Percentiles rank a stretch among this genome's conserved stretches.
These are phyloP conservation scores for Xylariaceae sp. DNA, from an alignment of 2,329 filamentous ascomycete genomes.

Conservation along the genomic window DNA sequence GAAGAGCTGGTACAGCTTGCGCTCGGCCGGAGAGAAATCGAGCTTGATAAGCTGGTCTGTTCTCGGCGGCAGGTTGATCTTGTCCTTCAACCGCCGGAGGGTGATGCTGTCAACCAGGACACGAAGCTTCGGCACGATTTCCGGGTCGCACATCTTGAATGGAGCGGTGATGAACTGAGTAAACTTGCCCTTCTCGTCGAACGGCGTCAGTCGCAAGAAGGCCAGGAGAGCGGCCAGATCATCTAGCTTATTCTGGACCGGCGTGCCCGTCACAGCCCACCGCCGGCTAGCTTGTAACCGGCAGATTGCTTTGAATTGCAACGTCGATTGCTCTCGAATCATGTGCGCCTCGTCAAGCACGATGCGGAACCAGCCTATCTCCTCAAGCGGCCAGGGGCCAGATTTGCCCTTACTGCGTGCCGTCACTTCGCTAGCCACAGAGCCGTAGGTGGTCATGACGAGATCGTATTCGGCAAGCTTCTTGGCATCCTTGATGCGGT, in stretches of 20 bases:
- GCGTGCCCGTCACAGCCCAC: slow-evolving; percentile 97
- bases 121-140: slow-evolving; percentile 78
- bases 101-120: slow-evolving; percentile 93
- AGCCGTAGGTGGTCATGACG: slow-evolving; percentile 89
- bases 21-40: slow-evolving; percentile 70
- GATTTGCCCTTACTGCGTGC: slow-evolving; percentile 56
- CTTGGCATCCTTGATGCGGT: slow-evolving; percentile 62
- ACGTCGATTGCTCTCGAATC: slow-evolving; percentile 78
- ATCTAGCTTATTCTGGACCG: slow-evolving; percentile 88
- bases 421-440: slow-evolving; percentile 72
- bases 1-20: slow-evolving; percentile 76
- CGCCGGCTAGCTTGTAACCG: slow-evolving; percentile 72
- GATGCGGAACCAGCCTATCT: slow-evolving; percentile 87
- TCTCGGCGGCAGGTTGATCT: slow-evolving; percentile 73
- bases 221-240: slow-evolving; percentile 83
- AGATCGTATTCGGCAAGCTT: slow-evolving; percentile 71
- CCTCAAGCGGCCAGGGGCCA: slow-evolving; percentile 60
- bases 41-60: slow-evolving; percentile 69
- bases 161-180: slow-evolving; percentile 73
- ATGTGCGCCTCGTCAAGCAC: slow-evolving; percentile 93
- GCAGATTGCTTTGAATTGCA: slow-evolving; percentile 81
- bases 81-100: slow-evolving; percentile 83
- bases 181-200: slow-evolving; percentile 73
- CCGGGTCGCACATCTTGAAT: slow-evolving; percentile 80
- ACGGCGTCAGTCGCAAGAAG: slow-evolving; percentile 79